These are phyloP conservation scores for Debaryomyces udenii DNA, from an alignment of 1,139 yeast species.

Conservation along the genomic window DNA sequence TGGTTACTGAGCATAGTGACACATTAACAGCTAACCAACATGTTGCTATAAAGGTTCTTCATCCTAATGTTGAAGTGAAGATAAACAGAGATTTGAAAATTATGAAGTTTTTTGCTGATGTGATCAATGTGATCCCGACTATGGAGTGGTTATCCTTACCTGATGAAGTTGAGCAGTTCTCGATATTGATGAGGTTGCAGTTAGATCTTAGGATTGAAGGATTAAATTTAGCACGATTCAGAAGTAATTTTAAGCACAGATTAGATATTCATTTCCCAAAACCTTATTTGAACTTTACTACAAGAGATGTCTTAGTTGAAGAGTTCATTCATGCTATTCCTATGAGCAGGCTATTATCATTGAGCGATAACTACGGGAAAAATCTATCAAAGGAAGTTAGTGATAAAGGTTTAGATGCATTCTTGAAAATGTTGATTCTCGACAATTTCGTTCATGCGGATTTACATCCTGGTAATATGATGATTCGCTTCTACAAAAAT, in stretches of 20 bases:
- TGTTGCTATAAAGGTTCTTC: conserved; percentile 91
- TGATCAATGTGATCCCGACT: conserved; percentile 76
- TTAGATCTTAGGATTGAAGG: conserved; percentile 90
- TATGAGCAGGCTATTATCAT: conserved; percentile 63
- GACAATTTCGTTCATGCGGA: conserved; percentile 97
- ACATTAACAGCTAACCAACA: conserved; percentile 48
- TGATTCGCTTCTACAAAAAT: conserved; percentile 71
- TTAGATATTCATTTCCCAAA: conserved; percentile 79
- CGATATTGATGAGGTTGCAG: conserved; percentile 83
- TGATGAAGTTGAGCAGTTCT: conserved; percentile 88
- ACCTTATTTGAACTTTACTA: conserved; percentile 67
- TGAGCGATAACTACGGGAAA: conserved; percentile 48
- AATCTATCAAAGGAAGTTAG: conserved; percentile 75
- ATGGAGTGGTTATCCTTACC: conserved; percentile 98
- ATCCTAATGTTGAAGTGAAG: conserved; percentile 75
- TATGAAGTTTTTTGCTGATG: conserved; percentile 76
- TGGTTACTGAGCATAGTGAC: conserved; percentile 42
- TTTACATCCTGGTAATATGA: conserved; percentile 93
- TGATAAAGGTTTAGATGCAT: conserved; percentile 87
- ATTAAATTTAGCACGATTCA: conserved; percentile 70
- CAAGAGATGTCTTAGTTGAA: conserved; percentile 79
- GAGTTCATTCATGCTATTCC: conserved; percentile 84
- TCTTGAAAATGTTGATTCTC: conserved; percentile 85
- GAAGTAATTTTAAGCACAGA: conserved; percentile 59
- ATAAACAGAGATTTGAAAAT: conserved; percentile 82